phyloP scores from a whole-genome alignment of 1,284 basidiomycete species.

The Mycosarcoma maydis region DNA sequence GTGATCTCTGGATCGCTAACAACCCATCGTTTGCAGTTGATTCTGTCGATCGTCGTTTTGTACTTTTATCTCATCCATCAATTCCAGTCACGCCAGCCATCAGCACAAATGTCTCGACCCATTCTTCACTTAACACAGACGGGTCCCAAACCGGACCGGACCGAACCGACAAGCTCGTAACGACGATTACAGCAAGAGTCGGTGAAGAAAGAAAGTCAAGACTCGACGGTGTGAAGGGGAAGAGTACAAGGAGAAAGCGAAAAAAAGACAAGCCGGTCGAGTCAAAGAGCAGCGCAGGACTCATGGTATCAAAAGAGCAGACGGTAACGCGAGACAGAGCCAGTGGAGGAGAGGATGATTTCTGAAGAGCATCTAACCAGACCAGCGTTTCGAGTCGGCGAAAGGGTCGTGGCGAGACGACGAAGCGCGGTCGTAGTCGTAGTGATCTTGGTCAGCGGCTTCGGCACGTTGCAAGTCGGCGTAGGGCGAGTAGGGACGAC shows the following conservation, averaged over 20 bases:
- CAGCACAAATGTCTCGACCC: too few relatives aligned
- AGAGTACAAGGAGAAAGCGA: constrained; percentile 10
- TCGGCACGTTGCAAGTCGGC: constrained; percentile 37
- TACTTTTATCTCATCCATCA: constrained; percentile 14
- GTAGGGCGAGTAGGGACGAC: constrained; percentile 41
- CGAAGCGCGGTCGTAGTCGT: constrained; percentile 25
- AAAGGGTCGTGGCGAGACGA: constrained; percentile 25
- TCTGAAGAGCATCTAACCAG: background rate
- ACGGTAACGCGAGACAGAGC: background rate
- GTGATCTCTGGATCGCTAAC: background rate
- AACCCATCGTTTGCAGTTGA: too few relatives aligned
- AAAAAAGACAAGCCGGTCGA: background rate
- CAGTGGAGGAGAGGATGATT: constrained; percentile 3
- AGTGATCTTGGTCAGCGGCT: constrained; percentile 2
- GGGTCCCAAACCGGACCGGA: too few relatives aligned
- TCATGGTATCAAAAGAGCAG: constrained; percentile 20
- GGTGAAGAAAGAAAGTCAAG: background rate
- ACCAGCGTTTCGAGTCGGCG: constrained; percentile 26
- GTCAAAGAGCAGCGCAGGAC: background rate
- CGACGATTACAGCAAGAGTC: constrained; percentile 4
- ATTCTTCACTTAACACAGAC: too few relatives aligned
- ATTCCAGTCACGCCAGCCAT: background rate
- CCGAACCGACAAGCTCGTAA: too few relatives aligned
- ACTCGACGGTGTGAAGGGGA: background rate
- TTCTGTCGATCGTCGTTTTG: constrained; percentile 6